Conservation (phyloP, 2,329 filamentous ascomycete genomes). For the Penicillium sclerotigenum region DNA sequence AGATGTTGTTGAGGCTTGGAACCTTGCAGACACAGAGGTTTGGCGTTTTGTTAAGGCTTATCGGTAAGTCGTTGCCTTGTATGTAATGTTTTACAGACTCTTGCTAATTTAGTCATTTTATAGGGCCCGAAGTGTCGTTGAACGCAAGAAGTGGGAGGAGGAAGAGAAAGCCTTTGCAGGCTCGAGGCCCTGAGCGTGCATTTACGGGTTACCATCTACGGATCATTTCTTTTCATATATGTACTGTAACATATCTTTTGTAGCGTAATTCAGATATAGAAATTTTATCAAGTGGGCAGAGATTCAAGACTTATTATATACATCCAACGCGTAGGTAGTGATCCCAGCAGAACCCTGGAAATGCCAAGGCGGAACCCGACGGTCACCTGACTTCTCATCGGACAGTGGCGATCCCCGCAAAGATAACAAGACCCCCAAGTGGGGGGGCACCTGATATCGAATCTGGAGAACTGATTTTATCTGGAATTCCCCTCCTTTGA, state of each 20-base stretch:
- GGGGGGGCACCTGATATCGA: constrained; percentile 9
- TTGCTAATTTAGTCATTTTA: constrained; percentile 2
- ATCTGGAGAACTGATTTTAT: constrained; percentile 8
- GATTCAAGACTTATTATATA: not conserved
- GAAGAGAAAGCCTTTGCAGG: constrained; percentile 57
- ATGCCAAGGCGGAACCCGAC: not conserved
- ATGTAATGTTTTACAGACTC: constrained; percentile 1
- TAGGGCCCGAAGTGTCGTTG: constrained; percentile 54
- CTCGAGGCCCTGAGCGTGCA: constrained; percentile 28
- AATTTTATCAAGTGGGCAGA: not conserved
- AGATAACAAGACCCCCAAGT: constrained; percentile 16
- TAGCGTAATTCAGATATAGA: constrained; percentile 13
- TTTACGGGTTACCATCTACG: not conserved
- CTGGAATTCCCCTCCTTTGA: constrained; percentile 4
- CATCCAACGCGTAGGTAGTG: too few relatives aligned
- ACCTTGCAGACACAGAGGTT: constrained; percentile 60
- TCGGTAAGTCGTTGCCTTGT: constrained; percentile 32
- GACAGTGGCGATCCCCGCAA: constrained; percentile 41
- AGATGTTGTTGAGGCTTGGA: constrained; percentile 53
- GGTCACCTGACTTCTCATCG: constrained; percentile 21
- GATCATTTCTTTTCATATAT: constrained; percentile 10
- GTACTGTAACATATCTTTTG: constrained; percentile 7
- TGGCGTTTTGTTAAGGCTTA: constrained; percentile 64
- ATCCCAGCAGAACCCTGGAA: constrained; percentile 1
- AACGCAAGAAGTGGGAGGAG: constrained; percentile 59